Conservation (phyloP, 1,139 yeast species). For the Zygosaccharomyces pseudobailii region DNA sequence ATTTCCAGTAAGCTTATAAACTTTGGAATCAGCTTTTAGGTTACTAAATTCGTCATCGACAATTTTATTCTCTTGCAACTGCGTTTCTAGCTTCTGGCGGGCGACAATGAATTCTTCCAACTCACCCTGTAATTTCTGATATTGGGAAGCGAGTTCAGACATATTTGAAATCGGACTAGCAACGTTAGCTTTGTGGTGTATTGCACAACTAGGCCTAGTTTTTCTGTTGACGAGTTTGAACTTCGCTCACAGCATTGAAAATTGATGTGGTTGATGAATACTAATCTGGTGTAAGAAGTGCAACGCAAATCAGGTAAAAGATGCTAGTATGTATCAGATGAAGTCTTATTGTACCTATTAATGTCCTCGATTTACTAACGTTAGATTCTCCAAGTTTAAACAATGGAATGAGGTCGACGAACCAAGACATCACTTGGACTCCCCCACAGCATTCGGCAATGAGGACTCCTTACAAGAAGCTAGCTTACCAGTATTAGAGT, state of each 20-base stretch:
- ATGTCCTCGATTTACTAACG: slow-evolving; percentile 11
- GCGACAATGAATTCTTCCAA: slow-evolving; percentile 50
- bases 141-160: slow-evolving; percentile 25
- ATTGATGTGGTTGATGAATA: neutral
- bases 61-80: slow-evolving; percentile 83
- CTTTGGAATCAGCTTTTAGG: slow-evolving; percentile 59
- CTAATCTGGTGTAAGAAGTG: no score
- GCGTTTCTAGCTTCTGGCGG: slow-evolving; percentile 71
- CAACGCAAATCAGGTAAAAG: neutral
- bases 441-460: slow-evolving; percentile 18
- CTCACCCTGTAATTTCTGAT: slow-evolving; percentile 38
- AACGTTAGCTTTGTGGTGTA: neutral
- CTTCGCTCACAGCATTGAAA: neutral
- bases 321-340: slow-evolving; percentile 12
- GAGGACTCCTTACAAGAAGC: slow-evolving; percentile 24
- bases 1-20: slow-evolving; percentile 88
- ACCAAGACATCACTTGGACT: slow-evolving; percentile 33
- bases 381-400: slow-evolving; percentile 23
- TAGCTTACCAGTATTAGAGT: slow-evolving; percentile 23
- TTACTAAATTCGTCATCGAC: slow-evolving; percentile 76
- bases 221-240: neutral
- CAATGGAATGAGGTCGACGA: slow-evolving; percentile 34
- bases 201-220: neutral
- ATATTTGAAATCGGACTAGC: slow-evolving; percentile 4
- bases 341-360: neutral